These are phyloP conservation scores for Aquilaria sinensis DNA, from an alignment of 345 rosid species.

Conservation along the genomic window DNA sequence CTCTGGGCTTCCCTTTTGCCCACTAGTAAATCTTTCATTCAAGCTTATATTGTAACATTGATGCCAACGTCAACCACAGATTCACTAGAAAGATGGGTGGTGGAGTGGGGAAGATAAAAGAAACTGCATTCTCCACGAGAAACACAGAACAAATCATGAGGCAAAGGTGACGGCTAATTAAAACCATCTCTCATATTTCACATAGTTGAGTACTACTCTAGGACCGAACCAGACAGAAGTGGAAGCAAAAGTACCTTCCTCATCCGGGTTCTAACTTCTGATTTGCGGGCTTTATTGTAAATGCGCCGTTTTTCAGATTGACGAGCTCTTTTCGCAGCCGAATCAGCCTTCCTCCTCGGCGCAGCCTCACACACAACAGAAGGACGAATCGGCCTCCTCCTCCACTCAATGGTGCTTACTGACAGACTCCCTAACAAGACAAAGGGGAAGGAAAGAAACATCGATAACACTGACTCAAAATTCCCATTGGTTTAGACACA, in stretches of 20 bases:
- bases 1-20: no score
- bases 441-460: not conserved
- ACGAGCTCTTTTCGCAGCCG: constrained; percentile 84
- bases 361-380: constrained; percentile 72
- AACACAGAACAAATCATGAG: no score
- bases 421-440: constrained; percentile 45
- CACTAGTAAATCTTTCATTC: no score
- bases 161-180: no score
- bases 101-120: no score
- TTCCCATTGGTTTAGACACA: not conserved
- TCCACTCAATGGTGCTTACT: constrained; percentile 20
- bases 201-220: no score
- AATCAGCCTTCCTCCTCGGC: constrained; percentile 66
- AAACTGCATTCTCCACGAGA: no score
- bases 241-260: constrained; percentile 50
- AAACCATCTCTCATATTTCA: no score
- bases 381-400: constrained; percentile 34
- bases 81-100: no score
- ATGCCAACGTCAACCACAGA: no score
- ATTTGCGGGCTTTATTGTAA: constrained; percentile 77
- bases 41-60: no score
- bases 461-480: not conserved
- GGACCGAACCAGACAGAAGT: not conserved
- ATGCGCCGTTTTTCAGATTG: constrained; percentile 82
- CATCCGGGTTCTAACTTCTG: constrained; percentile 90